Evolutionary conservation across 805 yeast genomes (phyloP), one percentile per base, ranked within the genome.

Genomic region (Candida caryicola): DNA sequence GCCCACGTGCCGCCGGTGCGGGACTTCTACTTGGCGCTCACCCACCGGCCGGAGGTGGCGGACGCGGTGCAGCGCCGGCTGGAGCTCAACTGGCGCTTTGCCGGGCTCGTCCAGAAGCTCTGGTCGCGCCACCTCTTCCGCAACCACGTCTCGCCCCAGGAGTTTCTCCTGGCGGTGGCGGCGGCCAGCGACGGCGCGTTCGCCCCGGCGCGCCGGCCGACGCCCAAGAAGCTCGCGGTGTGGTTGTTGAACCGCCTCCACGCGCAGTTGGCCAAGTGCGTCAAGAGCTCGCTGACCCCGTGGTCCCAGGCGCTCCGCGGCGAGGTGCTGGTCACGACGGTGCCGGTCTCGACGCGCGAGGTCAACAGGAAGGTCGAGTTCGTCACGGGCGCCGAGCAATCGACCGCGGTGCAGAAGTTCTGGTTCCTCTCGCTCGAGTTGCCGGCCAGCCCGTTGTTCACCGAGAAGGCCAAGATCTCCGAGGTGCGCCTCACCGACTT

Each of bases 71-170:
- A 19, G 5, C 40, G 47, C 13, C 45, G 46, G 29, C 49, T 54
- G 21, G 44, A 37, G 21, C 52, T 81, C n/a, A 61, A 66, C 8
- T 55, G 56, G 29, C 59, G 72, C 41, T 55, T 82, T 26, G 66
- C 79, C 0, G 43, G 67, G 4, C 52, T 82, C 15, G 49, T 75
- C 0, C 69, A 82, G 41, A 82, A 79, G 46, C 33, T 83, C 7
- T 86, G 91, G 90, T 82, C 82, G 4, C 61, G 72, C 0, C 60
- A 62, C 29, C 64, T 85, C 16, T 79, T 79, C 55, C 77, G 73
- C 46, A 56, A 71, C 3, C 87, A 83, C 49, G 66, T 84, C 2
- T 79, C 91, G 0, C 81, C 87, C 1, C 83, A 78, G 51, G 87
- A 81, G 35, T 59, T 86, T 5, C 53, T 82, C 31, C 79, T 79